phyloP scores from a whole-genome alignment of 2,329 filamentous ascomycete species.

The Paraphaeosphaeria minitans region DNA sequence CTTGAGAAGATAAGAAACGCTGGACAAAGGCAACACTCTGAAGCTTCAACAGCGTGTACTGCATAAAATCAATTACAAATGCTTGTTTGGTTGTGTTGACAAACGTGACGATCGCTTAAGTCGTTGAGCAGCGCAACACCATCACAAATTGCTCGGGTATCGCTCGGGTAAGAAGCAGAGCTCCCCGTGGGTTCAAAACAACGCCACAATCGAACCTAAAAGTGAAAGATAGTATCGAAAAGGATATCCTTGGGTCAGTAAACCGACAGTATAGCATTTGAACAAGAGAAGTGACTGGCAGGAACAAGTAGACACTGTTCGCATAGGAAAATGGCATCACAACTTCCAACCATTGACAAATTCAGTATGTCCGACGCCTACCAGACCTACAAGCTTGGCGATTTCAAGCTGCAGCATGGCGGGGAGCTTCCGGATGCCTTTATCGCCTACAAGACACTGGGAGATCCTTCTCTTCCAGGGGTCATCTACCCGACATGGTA shows the following conservation, averaged over 20 bases:
- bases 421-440: slow-evolving; percentile 66
- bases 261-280: too few relatives aligned
- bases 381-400: slow-evolving; percentile 64
- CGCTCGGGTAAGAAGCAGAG: neutral
- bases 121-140: neutral
- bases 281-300: neutral
- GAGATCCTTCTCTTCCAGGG: slow-evolving; percentile 64
- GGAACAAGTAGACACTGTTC: neutral
- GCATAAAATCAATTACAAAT: neutral
- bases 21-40: neutral
- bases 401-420: slow-evolving; percentile 70
- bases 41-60: too few relatives aligned
- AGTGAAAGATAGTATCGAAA: neutral
- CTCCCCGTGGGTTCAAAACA: neutral
- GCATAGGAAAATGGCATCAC: slow-evolving; percentile 15
- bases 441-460: slow-evolving; percentile 79
- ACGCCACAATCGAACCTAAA: neutral
- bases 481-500: slow-evolving; percentile 82
- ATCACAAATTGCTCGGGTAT: neutral
- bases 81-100: neutral
- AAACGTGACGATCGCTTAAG: neutral
- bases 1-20: neutral
- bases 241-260: neutral
- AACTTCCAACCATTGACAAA: slow-evolving; percentile 16
- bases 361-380: slow-evolving; percentile 44